A percentile compares a stretch with the other conserved stretches of the same genome.
Evolutionary conservation across 176 grass and related monocot species (phyloP).

Genomic region (Rhynchospora pubera): DNA sequence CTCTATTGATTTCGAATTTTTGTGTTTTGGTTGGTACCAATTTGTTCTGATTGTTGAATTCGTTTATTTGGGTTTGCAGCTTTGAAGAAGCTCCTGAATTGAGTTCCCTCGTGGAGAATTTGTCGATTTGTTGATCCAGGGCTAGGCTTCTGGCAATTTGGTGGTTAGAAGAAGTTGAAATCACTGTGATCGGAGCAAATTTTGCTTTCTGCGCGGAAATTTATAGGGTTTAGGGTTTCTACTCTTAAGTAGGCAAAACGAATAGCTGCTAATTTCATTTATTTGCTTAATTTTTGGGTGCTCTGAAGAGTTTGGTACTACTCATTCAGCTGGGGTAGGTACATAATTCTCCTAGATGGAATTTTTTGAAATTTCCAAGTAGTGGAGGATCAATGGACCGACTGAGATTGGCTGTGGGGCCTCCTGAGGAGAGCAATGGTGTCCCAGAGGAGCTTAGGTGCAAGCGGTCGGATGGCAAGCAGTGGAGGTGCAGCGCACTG

Average conservation of each 20-base stretch:
- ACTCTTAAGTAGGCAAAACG: not conserved
- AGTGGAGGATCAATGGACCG: not conserved
- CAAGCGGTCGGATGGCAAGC: slow-evolving; percentile 99
- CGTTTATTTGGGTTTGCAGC: not conserved
- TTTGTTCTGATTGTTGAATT: not conserved
- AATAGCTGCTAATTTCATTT: not conserved
- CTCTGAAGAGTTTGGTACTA: not conserved
- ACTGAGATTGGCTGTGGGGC: slow-evolving; percentile 1
- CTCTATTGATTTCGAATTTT: not conserved
- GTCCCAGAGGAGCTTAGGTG: slow-evolving; percentile 80
- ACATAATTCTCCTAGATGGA: not conserved
- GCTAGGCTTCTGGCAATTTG: slow-evolving; percentile 17
- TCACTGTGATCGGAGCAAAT: not conserved
- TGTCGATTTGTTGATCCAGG: slow-evolving; percentile 7
- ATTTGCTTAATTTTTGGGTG: not conserved
- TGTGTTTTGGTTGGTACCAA: not conserved
- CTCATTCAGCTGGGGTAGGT: not conserved
- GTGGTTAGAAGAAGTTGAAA: not conserved
- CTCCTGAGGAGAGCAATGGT: slow-evolving; percentile 34
- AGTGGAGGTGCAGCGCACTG: slow-evolving; percentile 88
- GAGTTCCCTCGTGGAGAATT: not conserved
- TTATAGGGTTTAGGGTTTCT: slow-evolving; percentile 4
- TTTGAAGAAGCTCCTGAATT: not conserved
- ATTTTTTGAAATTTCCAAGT: not conserved
- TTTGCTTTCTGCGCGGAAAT: not conserved